These are phyloP conservation scores for Jatropha curcas DNA, from an alignment of 345 rosid genomes.

Conservation along the genomic window DNA sequence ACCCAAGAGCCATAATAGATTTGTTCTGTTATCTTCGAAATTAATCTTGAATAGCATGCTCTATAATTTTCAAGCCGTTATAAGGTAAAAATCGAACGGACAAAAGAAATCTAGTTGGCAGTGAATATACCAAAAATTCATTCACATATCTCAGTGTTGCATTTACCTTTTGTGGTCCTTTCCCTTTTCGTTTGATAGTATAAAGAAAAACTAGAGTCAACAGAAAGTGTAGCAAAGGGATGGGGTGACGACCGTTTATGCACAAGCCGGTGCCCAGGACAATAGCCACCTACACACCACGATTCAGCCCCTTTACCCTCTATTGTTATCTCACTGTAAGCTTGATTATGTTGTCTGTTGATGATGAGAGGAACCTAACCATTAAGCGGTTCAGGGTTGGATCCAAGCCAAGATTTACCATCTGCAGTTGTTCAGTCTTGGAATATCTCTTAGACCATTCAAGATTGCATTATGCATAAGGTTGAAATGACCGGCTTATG, in stretches of 20 bases:
- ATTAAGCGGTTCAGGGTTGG: slow-evolving; percentile 26
- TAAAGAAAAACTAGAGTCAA: too few species aligned
- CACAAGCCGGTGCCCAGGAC: too few species aligned
- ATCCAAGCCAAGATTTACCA: slow-evolving; percentile 24
- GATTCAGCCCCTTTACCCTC: not conserved
- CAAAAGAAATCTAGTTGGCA: too few species aligned
- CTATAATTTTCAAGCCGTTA: slow-evolving; percentile 30
- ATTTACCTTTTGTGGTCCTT: too few species aligned
- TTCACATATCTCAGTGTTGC: too few species aligned
- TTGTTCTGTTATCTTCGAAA: slow-evolving; percentile 19
- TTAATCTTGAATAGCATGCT: slow-evolving; percentile 30
- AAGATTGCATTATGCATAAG: slow-evolving; percentile 28
- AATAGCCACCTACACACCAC: too few species aligned
- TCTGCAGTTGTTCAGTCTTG: slow-evolving; percentile 14
- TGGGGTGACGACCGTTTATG: too few species aligned
- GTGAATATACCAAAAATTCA: too few species aligned
- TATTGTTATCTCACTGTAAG: too few species aligned
- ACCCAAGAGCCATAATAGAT: slow-evolving; percentile 38
- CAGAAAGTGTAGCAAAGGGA: too few species aligned
- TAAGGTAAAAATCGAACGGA: too few species aligned
- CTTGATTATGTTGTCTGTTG: not conserved
- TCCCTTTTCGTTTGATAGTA: too few species aligned
- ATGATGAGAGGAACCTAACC: not conserved
- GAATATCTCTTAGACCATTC: slow-evolving; percentile 42
- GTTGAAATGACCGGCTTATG: not conserved